Evolutionary conservation across 371 early-diverging fungal species (phyloP).

Genomic region (Mortierella sp.): DNA sequence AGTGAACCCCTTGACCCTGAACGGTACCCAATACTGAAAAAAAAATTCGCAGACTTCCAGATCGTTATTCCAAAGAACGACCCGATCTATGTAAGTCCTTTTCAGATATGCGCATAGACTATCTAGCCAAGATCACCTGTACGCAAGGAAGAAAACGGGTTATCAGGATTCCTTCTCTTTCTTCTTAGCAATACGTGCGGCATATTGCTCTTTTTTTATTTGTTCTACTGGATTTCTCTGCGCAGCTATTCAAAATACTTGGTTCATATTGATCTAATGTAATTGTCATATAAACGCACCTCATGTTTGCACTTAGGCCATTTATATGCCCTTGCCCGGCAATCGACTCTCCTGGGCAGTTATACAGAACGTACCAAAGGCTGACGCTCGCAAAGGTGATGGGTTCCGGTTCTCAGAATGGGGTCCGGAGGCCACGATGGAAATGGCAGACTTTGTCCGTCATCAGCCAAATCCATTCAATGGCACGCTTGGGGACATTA

Average conservation of each 20-base stretch:
- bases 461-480: constrained; percentile 25
- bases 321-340: constrained; percentile 38
- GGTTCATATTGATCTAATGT: no score
- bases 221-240: neutral
- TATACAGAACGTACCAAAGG: constrained; percentile 28
- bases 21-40: constrained; percentile 17
- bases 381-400: constrained; percentile 23
- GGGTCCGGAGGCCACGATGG: constrained; percentile 32
- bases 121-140: no score
- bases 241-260: no score
- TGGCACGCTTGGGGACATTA: constrained; percentile 31
- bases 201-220: neutral
- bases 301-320: constrained; percentile 8
- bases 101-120: neutral
- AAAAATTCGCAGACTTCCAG: constrained; percentile 33
- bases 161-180: no score
- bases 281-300: neutral
- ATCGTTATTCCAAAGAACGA: constrained; percentile 41
- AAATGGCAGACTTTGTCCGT: constrained; percentile 36
- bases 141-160: no score
- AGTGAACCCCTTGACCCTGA: constrained; percentile 27
- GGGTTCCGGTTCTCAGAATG: constrained; percentile 33
- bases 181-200: no score
- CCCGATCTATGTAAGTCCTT: constrained; percentile 42
- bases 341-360: constrained; percentile 45